Evolutionary conservation across 345 rosid genomes (phyloP).

Genomic region (Passiflora organensis): DNA sequence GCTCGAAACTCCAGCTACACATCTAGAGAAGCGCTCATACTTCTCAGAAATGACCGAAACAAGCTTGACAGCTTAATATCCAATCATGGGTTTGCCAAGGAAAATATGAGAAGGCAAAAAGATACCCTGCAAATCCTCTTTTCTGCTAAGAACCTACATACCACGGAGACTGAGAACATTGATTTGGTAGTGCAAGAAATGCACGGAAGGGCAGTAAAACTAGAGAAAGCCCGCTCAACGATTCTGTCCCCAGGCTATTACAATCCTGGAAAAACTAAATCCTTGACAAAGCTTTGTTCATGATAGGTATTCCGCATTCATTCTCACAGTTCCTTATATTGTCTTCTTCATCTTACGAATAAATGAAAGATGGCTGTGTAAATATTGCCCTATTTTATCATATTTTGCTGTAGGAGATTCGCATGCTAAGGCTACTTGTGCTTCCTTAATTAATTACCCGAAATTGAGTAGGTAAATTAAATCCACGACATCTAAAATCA

Average conservation of each 20-base stretch:
- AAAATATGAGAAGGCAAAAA: constrained; percentile 3
- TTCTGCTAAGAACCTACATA: constrained; percentile 9
- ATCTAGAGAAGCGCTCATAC: constrained; percentile 23
- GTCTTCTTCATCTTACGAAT: too few relatives aligned
- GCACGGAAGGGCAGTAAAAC: constrained; percentile 17
- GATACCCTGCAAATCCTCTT: constrained; percentile 6
- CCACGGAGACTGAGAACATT: constrained; percentile 15
- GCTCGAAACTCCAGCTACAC: constrained; percentile 38
- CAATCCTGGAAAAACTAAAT: constrained; percentile 17
- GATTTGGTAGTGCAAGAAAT: constrained; percentile 21
- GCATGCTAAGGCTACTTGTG: too few relatives aligned
- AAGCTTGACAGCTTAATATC: constrained; percentile 10
- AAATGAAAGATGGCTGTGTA: too few relatives aligned
- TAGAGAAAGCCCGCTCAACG: constrained; percentile 23
- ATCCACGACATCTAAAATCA: background rate
- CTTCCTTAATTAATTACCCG: too few relatives aligned
- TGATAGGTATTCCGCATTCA: background rate
- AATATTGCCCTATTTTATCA: background rate
- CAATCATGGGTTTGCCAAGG: background rate
- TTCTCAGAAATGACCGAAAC: constrained; percentile 26
- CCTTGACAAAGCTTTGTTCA: constrained; percentile 29
- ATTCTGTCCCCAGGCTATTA: constrained; percentile 27
- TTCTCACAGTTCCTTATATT: background rate
- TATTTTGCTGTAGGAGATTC: background rate
- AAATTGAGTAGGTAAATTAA: background rate